Base-by-base conservation (phyloP, 225 moss, liverwort and hornwort genomes). In the Marchantia paleacea region DNA sequence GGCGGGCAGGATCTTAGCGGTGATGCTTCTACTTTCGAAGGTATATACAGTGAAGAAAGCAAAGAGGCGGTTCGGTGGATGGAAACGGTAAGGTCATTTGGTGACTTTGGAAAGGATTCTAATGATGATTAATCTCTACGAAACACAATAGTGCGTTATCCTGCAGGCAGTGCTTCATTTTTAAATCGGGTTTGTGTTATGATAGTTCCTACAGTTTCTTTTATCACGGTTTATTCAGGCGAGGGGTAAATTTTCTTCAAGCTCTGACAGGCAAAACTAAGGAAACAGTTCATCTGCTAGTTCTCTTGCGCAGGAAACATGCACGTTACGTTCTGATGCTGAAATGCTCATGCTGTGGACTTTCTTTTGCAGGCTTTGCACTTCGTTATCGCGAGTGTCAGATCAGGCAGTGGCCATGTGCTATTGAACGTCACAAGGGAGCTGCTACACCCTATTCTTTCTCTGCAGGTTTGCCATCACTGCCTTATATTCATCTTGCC, bases 41-140 rank as follows among this genome's bases (percentile, higher is more conserved):
- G 80, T 52, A 86, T 84, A 52, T 83, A 83, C 6, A 91, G 89
- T 76, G 90, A 88, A 67, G 89, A 89, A 72, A 79, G 89, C 84
- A 94, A 91, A 82, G 85, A 94, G 82, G 92, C 94, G 55, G 90
- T 94, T 65, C 85, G 92, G 81, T 91, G 91, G 84, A 92, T 92
- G 74, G 94, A 92, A 80, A 94, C 91, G 71, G 93, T 93, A 85
- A 72, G 82, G 77, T 58, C 10, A 55, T 18, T 50, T 77, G 39
- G 6, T 39, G 4, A 49, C 31, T 72, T 15, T 49, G 28, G 22
- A n/a, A 12, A 25, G 58, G 52, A 14, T 26, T 12, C 5, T 62
- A 12, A 39, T 39, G 39, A 39, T 39, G 2, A 39, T 5, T 39
- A 2, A 39, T 39, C 39, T 39, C 39, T 39, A 39, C 39, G 39